These are phyloP conservation scores for Apiospora arundinis DNA, from an alignment of 2,329 filamentous ascomycete species.

Conservation along the genomic window DNA sequence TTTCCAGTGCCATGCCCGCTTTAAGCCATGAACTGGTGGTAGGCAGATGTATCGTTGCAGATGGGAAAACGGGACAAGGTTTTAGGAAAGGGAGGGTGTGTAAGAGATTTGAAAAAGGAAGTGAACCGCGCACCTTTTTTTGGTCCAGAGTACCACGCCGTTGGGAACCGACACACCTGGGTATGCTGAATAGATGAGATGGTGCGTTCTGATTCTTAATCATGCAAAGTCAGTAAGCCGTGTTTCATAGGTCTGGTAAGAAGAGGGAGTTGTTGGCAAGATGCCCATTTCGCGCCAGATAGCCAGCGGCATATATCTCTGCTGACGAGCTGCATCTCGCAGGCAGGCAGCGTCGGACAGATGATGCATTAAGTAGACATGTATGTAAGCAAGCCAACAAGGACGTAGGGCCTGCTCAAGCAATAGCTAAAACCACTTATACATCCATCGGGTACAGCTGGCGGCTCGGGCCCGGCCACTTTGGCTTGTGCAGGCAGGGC, in stretches of 20 bases:
- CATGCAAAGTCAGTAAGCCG: slow-evolving; percentile 20
- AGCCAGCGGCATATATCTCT: slow-evolving; percentile 18
- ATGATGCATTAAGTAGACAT: slow-evolving; percentile 10
- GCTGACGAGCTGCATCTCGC: slow-evolving; percentile 17
- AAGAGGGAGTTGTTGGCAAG: slow-evolving; percentile 15
- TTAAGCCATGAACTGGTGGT: slow-evolving; percentile 37
- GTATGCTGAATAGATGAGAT: slow-evolving; percentile 3
- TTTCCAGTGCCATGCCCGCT: slow-evolving; percentile 38
- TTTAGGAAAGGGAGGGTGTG: slow-evolving; percentile 29
- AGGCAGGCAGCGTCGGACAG: slow-evolving; percentile 19
- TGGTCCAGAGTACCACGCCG: slow-evolving; percentile 25
- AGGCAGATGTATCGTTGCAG: slow-evolving; percentile 44
- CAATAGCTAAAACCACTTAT: slow-evolving; percentile 8
- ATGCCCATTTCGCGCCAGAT: neutral
- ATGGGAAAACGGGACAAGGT: slow-evolving; percentile 34
- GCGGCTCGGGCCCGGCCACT: slow-evolving; percentile 11
- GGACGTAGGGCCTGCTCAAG: slow-evolving; percentile 7
- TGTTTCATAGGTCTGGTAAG: slow-evolving; percentile 16
- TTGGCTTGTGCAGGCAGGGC: neutral
- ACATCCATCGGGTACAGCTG: slow-evolving; percentile 19
- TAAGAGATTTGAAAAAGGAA: slow-evolving; percentile 29
- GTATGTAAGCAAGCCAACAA: slow-evolving; percentile 1
- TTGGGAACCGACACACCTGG: slow-evolving; percentile 22
- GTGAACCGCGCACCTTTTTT: slow-evolving; percentile 37
- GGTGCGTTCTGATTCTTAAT: neutral